These are phyloP conservation scores for Lumnitzera racemosa DNA, from an alignment of 345 rosid genomes.

Conservation along the genomic window DNA sequence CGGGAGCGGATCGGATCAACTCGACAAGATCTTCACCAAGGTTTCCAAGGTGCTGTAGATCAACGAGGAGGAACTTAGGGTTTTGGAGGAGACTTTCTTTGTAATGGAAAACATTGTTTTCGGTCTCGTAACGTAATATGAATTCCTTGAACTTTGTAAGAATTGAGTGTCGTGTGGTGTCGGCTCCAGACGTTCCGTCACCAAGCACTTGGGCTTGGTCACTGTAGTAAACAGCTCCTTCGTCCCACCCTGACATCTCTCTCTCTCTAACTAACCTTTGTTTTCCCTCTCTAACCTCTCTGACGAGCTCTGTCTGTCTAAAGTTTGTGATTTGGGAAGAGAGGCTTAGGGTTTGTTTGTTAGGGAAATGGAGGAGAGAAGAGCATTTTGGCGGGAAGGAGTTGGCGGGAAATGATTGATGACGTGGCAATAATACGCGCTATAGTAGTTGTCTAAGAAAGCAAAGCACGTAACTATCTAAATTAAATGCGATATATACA, in stretches of 20 bases:
- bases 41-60: conserved; percentile 73
- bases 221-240: conserved; percentile 86
- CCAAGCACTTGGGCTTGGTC: conserved; percentile 88
- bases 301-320: neutral
- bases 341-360: neutral
- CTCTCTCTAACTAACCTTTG: neutral
- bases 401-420: conserved; percentile 15
- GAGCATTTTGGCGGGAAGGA: conserved; percentile 22
- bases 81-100: conserved; percentile 78
- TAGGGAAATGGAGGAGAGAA: neutral
- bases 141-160: conserved; percentile 81
- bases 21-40: conserved; percentile 81
- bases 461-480: neutral
- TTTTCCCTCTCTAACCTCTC: conserved; percentile 1
- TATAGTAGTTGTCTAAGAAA: neutral
- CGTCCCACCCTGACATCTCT: conserved; percentile 90
- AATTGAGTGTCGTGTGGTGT: conserved; percentile 54
- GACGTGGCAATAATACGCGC: neutral
- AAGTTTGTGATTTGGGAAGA: too few species aligned
- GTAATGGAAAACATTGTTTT: conserved; percentile 70
- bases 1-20: conserved; percentile 68
- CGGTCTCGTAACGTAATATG: conserved; percentile 68
- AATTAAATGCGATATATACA: too few species aligned
- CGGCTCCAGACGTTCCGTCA: conserved; percentile 17
- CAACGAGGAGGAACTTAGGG: conserved; percentile 57